Base-by-base conservation (phyloP, 2,329 filamentous ascomycete species). In the Curvularia lunata region DNA sequence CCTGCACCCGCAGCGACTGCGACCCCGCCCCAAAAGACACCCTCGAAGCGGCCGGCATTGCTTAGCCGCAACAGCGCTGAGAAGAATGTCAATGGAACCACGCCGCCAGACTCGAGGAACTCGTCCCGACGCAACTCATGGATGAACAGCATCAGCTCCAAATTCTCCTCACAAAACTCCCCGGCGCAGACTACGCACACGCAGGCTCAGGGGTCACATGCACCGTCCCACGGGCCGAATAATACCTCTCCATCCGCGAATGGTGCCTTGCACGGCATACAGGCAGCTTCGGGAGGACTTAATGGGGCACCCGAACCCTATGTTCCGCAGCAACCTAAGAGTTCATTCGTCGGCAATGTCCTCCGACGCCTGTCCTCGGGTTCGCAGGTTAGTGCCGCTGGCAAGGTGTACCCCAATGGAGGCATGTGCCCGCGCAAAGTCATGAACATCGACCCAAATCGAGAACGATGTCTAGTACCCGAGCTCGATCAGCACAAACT, bases 91-190 rank as follows among this genome's bases (percentile, higher is more conserved):
- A 68, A 59, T 40, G 70, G 61, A 21, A 66, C 56, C 51, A 70
- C 75, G 16, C 66, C 70, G 3, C 72, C 71, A 47, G 73, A 75
- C 27, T 28, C 63, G 9, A 74, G 66, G 54, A 56, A 64, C 27
- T 54, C 30, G 12, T 72, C 70, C 52, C 85, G 92, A 63, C 80
- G 86, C 54, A 88, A 88, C 61, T 97, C 93, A 13, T 99, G 95
- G 95, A 93, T 98, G 71, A 91, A 91, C 55, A 97, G 88, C 72
- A 87, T 98, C 65, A 96, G 92, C 63, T 94, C 91, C 65, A 97
- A 96, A 75, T 97, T 98, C 79, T 92, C 91, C 2, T 87, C 86
- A 27, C 76, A 72, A 76, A 83, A 68, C 63, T 69, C 66, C 51
- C 75, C 68, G 49, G 69, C 69, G 10, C 70, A 73, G 46, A 71